Percentiles rank a stretch among this genome's conserved stretches.
phyloP scores from a whole-genome alignment of 2,329 filamentous ascomycete species.

The Diaporthe vaccinii region DNA sequence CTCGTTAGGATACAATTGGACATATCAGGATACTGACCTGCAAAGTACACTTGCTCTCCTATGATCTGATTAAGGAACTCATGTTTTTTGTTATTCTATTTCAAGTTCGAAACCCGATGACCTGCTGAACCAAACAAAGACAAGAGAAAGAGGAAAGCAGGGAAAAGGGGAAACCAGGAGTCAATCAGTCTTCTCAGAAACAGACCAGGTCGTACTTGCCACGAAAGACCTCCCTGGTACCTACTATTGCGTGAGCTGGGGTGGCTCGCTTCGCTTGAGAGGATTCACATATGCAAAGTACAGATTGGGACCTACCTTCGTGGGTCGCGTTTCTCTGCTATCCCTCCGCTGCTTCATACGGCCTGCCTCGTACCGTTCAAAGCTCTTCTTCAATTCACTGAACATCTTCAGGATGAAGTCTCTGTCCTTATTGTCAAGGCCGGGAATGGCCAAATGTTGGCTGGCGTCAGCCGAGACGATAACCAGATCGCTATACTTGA shows the following conservation, averaged over 20 bases:
- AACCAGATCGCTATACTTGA: not conserved
- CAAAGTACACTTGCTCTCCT: not conserved
- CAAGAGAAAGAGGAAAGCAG: not conserved
- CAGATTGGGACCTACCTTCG: not conserved
- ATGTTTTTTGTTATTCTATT: not conserved
- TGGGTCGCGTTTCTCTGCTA: no score
- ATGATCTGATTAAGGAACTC: not conserved
- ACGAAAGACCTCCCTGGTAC: not conserved
- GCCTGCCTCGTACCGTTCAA: not conserved
- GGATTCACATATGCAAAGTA: not conserved
- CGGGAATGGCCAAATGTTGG: not conserved
- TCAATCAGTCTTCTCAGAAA: not conserved
- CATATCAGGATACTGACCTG: not conserved
- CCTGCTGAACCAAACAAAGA: not conserved
- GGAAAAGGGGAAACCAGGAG: not conserved
- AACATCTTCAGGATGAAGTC: not conserved
- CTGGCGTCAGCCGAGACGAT: not conserved
- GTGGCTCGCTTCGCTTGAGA: not conserved
- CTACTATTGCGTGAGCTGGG: no score
- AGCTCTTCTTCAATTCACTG: not conserved
- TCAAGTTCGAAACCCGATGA: not conserved
- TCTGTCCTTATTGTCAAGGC: not conserved
- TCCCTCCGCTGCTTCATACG: no score
- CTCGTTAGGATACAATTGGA: not conserved
- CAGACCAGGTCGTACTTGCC: not conserved